Percentiles rank a stretch among this genome's conserved stretches.
Conservation (phyloP, 1,284 basidiomycete species). For the Rhodofomes roseus region DNA sequence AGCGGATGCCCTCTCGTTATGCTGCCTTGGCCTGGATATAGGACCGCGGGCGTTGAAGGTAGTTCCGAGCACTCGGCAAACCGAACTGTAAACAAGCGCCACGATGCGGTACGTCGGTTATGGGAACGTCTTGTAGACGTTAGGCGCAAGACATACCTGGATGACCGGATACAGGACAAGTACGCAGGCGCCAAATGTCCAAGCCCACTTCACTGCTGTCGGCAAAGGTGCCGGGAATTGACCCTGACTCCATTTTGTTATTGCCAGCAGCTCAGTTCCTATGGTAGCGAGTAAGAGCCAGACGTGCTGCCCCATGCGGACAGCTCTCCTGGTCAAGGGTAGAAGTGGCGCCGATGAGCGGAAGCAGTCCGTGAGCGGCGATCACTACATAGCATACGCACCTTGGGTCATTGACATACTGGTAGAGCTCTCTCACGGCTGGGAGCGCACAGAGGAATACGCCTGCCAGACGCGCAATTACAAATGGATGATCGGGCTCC, state of each 20-base stretch:
- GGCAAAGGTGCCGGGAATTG: conserved; percentile 68
- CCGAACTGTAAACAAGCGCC: conserved; percentile 31
- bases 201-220: conserved; percentile 56
- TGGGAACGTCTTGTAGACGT: conserved; percentile 4
- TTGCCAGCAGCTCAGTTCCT: conserved; percentile 69
- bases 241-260: conserved; percentile 75
- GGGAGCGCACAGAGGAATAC: conserved; percentile 82
- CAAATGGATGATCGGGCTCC: conserved; percentile 81
- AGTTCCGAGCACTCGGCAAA: conserved; percentile 32
- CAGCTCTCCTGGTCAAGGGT: conserved; percentile 49
- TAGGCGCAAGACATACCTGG: conserved; percentile 40
- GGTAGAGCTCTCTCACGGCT: conserved; percentile 75
- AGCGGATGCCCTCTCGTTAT: conserved; percentile 10
- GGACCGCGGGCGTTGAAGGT: conserved; percentile 28
- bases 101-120: conserved; percentile 5
- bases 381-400: conserved; percentile 32
- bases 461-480: conserved; percentile 68
- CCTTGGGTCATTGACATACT: conserved; percentile 77
- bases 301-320: conserved; percentile 83
- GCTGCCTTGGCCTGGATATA: conserved; percentile 25
- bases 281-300: conserved; percentile 83
- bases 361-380: conserved; percentile 10
- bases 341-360: conserved; percentile 8
- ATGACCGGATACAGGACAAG: conserved; percentile 67
- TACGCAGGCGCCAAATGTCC: conserved; percentile 50